Percentiles rank a stretch among this genome's conserved stretches.
Evolutionary conservation across 345 rosid genomes (phyloP).

Genomic region (Bruguiera gymnorhiza): DNA sequence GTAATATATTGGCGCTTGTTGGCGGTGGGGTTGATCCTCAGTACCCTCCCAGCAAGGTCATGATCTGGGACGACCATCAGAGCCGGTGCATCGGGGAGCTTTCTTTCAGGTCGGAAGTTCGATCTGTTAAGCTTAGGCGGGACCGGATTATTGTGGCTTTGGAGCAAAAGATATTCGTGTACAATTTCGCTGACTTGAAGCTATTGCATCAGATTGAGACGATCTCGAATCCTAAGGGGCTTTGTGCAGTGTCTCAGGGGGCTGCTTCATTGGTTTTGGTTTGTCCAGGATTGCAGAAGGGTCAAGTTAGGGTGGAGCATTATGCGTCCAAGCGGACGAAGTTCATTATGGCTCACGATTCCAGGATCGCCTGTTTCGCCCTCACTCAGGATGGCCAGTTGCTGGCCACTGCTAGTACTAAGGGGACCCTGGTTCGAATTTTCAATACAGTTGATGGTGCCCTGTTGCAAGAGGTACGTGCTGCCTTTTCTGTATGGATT

Average conservation of each 20-base stretch:
- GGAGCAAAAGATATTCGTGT: conserved; percentile 86
- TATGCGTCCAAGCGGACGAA: conserved; percentile 82
- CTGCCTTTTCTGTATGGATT: background rate
- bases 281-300: conserved; percentile 85
- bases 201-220: conserved; percentile 90
- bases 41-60: conserved; percentile 74
- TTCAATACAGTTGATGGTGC: conserved; percentile 75
- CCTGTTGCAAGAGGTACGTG: conserved; percentile 72
- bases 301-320: conserved; percentile 88
- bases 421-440: conserved; percentile 82
- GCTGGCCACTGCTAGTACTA: conserved; percentile 83
- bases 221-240: conserved; percentile 76
- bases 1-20: conserved; percentile 84
- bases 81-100: conserved; percentile 85
- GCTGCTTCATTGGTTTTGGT: conserved; percentile 72
- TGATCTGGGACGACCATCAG: conserved; percentile 97
- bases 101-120: conserved; percentile 80
- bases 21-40: conserved; percentile 92
- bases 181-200: conserved; percentile 79
- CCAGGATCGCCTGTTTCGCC: conserved; percentile 82
- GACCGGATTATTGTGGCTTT: conserved; percentile 72
- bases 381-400: conserved; percentile 79
- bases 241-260: conserved; percentile 87
- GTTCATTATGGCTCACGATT: conserved; percentile 92
- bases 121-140: conserved; percentile 71